phyloP scores from a whole-genome alignment of 1,284 basidiomycete species.

The Gymnopus androsaceus region DNA sequence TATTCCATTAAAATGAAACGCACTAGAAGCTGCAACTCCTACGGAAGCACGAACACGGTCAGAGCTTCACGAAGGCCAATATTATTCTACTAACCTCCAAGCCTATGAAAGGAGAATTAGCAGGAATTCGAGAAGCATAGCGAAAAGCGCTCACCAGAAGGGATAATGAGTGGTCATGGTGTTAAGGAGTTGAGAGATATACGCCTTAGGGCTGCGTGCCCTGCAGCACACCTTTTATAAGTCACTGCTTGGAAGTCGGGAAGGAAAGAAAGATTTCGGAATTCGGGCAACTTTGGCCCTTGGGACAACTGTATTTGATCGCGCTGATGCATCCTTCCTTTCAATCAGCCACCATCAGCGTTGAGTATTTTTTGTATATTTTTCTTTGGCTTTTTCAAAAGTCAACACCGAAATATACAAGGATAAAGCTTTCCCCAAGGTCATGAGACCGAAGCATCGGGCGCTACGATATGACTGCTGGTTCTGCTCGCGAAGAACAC shows the following conservation, averaged over 20 bases:
- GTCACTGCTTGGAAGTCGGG: background rate
- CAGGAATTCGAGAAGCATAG: slow-evolving; percentile 12
- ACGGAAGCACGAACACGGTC: background rate
- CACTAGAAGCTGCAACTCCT: slow-evolving; percentile 80
- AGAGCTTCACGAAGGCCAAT: background rate
- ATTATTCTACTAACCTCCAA: slow-evolving; percentile 60
- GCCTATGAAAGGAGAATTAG: slow-evolving; percentile 44
- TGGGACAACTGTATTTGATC: background rate
- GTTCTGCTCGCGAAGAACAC: background rate
- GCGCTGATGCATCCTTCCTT: background rate
- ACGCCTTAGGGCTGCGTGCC: background rate
- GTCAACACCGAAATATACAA: too few species aligned
- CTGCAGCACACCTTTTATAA: slow-evolving; percentile 8
- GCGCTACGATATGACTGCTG: too few species aligned
- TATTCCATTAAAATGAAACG: slow-evolving; percentile 30
- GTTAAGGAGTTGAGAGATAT: background rate
- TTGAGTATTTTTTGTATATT: too few species aligned
- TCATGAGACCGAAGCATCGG: too few species aligned
- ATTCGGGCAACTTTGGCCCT: slow-evolving; percentile 2
- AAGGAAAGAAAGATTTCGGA: background rate
- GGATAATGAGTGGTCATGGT: slow-evolving; percentile 43
- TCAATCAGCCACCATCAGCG: background rate
- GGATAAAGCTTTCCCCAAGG: too few species aligned
- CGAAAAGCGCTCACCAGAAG: slow-evolving; percentile 55
- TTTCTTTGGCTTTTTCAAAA: too few species aligned